These are phyloP conservation scores for Exophiala bonariae DNA, from an alignment of 2,329 filamentous ascomycete species.

Conservation along the genomic window DNA sequence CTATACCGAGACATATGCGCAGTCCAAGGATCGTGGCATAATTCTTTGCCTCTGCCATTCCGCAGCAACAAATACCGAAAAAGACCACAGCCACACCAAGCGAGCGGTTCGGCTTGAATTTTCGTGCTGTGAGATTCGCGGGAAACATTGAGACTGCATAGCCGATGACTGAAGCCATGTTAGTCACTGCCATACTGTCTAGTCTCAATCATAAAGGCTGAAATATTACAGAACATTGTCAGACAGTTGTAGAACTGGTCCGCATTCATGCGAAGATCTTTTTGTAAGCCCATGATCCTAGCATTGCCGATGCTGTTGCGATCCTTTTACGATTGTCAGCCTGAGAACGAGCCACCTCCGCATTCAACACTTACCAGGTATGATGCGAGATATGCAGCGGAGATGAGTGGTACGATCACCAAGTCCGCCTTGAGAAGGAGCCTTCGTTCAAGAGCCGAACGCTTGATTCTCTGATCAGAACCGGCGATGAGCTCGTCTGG, in stretches of 20 bases:
- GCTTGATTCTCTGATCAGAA: too few relatives aligned
- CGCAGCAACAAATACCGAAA: constrained; percentile 6
- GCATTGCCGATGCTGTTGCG: constrained; percentile 13
- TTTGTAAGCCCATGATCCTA: constrained; percentile 7
- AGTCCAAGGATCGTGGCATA: constrained; percentile 9
- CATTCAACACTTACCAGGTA: background rate
- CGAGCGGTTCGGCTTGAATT: constrained; percentile 1
- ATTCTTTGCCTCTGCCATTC: constrained; percentile 11
- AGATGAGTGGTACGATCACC: background rate
- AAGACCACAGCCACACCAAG: constrained; percentile 4
- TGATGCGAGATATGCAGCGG: background rate
- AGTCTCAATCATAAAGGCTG: background rate
- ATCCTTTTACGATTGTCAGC: constrained; percentile 6
- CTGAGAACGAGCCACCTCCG: too few relatives aligned
- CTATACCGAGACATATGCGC: constrained; percentile 12
- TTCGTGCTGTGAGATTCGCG: background rate
- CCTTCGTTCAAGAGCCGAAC: too few relatives aligned
- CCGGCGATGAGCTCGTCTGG: too few relatives aligned
- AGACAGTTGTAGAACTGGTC: constrained; percentile 13
- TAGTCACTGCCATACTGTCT: background rate
- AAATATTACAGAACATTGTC: constrained; percentile 12
- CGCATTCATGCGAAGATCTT: constrained; percentile 7
- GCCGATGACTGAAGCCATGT: constrained; percentile 7
- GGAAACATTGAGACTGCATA: constrained; percentile 5
- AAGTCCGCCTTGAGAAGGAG: too few relatives aligned